These are phyloP conservation scores for Panaeolus cyanescens DNA, from an alignment of 768 basidiomycete species.

Conservation along the genomic window DNA sequence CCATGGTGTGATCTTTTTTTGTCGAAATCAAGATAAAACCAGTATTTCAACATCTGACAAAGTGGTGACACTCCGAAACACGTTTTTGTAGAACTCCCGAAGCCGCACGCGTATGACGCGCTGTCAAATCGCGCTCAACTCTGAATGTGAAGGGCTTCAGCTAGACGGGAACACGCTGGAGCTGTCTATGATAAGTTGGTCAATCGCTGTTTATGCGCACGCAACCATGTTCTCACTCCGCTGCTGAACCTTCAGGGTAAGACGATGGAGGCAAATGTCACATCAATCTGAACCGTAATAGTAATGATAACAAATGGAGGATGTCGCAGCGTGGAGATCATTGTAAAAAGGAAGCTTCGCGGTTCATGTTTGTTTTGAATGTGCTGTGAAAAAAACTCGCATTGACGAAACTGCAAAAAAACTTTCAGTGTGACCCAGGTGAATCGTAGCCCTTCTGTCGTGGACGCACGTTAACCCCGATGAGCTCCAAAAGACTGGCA, in stretches of 20 bases:
- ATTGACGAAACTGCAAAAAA: background rate
- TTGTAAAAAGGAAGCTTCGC: conserved; percentile 1
- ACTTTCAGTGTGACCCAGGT: background rate
- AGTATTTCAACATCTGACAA: background rate
- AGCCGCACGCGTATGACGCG: conserved; percentile 10
- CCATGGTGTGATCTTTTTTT: background rate
- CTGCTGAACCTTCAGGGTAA: background rate
- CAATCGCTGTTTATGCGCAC: background rate
- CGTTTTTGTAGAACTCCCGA: conserved; percentile 12
- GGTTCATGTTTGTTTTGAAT: background rate
- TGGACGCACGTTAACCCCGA: background rate
- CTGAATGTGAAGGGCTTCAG: background rate
- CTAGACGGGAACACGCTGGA: background rate
- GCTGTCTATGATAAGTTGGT: background rate
- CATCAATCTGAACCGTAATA: background rate
- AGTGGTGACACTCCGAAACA: conserved; percentile 15
- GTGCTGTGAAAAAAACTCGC: background rate
- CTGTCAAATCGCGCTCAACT: conserved; percentile 2
- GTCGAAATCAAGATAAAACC: background rate
- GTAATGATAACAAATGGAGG: conserved; percentile 2
- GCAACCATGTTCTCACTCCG: background rate
- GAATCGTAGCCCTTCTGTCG: background rate
- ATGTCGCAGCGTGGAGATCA: background rate
- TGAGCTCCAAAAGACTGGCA: background rate
- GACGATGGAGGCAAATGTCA: background rate